Percentiles rank a stretch among this genome's conserved stretches.
Conservation (phyloP, 805 yeast species). For the Candida morakotiae region DNA sequence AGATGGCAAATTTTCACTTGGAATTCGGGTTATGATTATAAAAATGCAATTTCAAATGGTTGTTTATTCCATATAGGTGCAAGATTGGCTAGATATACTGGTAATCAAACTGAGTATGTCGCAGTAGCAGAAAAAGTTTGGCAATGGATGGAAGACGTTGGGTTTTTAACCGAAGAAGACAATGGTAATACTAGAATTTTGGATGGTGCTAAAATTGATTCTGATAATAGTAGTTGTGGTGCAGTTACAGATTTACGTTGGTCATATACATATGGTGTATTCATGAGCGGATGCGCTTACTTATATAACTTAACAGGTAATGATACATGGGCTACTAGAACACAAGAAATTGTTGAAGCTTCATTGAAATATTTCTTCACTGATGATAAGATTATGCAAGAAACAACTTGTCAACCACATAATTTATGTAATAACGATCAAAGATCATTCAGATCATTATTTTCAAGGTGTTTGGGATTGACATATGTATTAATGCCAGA, state of each 20-base stretch:
- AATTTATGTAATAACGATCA: slow-evolving; percentile 68
- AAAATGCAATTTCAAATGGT: slow-evolving; percentile 89
- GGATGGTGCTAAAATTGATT: slow-evolving; percentile 53
- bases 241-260: slow-evolving; percentile 50
- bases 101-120: slow-evolving; percentile 55
- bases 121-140: slow-evolving; percentile 74
- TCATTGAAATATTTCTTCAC: slow-evolving; percentile 38
- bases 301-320: slow-evolving; percentile 59
- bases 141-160: slow-evolving; percentile 67
- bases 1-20: slow-evolving; percentile 96
- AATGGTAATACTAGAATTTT: slow-evolving; percentile 32
- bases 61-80: slow-evolving; percentile 85
- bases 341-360: slow-evolving; percentile 33
- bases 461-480: slow-evolving; percentile 58
- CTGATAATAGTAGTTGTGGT: slow-evolving; percentile 35
- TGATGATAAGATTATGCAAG: slow-evolving; percentile 50
- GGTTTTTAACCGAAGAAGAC: slow-evolving; percentile 16
- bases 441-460: slow-evolving; percentile 68
- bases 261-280: slow-evolving; percentile 69
- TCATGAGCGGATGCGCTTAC: slow-evolving; percentile 67
- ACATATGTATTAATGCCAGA: slow-evolving; percentile 54
- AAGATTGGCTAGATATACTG: slow-evolving; percentile 77
- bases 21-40: slow-evolving; percentile 93
- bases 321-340: slow-evolving; percentile 37
- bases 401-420: slow-evolving; percentile 53